phyloP scores from a whole-genome alignment of 2,329 filamentous ascomycete genomes.

The Plectosphaerella sp. region DNA sequence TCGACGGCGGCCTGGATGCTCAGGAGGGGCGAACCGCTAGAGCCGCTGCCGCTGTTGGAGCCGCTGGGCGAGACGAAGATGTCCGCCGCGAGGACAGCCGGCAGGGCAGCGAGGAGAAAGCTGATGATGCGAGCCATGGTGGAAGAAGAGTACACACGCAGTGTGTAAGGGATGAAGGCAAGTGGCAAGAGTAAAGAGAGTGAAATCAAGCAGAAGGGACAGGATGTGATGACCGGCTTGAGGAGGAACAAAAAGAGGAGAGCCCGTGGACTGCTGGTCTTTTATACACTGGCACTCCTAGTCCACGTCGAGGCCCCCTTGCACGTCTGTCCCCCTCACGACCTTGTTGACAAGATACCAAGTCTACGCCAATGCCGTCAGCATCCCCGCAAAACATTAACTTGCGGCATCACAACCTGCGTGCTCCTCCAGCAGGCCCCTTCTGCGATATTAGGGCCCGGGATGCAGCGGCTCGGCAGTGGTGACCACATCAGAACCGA shows the following conservation, averaged over 20 bases:
- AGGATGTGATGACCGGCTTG: neutral
- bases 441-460: neutral
- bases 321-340: neutral
- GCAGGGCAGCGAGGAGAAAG: slow-evolving; percentile 9
- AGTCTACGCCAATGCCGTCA: neutral
- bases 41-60: slow-evolving; percentile 29
- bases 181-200: neutral
- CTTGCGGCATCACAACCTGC: neutral
- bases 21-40: slow-evolving; percentile 30
- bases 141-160: neutral
- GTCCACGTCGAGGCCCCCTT: neutral
- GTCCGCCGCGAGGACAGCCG: slow-evolving; percentile 20
- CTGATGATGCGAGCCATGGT: slow-evolving; percentile 9
- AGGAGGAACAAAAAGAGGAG: neutral
- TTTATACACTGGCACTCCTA: neutral
- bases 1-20: slow-evolving; percentile 43
- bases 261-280: neutral
- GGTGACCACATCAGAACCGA: neutral
- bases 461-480: neutral
- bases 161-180: neutral
- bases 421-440: neutral
- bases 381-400: neutral
- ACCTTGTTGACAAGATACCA: neutral
- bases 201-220: neutral
- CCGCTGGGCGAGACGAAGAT: slow-evolving; percentile 42